These are phyloP conservation scores for Coemansia sp. DNA, from an alignment of 192 early-diverging fungal genomes.

Conservation along the genomic window DNA sequence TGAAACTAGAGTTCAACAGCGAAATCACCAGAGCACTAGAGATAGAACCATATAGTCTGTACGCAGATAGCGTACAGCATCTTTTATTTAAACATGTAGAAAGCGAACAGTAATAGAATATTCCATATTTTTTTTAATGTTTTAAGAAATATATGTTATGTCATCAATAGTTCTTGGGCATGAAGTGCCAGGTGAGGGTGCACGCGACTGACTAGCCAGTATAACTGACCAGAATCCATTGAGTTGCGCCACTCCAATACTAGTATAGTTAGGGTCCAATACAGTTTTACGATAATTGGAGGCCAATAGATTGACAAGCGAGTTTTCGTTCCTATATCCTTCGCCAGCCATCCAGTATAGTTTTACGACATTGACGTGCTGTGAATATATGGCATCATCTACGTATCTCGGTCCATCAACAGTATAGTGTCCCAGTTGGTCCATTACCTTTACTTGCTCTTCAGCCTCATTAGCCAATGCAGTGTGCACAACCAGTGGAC, in stretches of 20 bases:
- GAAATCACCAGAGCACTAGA: neutral
- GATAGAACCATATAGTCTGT: slow-evolving; percentile 8
- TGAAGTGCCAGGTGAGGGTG: slow-evolving; percentile 1
- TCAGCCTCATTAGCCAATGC: slow-evolving; percentile 34
- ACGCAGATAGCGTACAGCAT: neutral
- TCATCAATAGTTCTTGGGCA: slow-evolving; percentile 41
- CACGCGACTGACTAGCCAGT: slow-evolving; percentile 27
- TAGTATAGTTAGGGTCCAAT: slow-evolving; percentile 32
- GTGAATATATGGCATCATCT: slow-evolving; percentile 39
- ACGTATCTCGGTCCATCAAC: slow-evolving; percentile 47
- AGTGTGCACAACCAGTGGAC: slow-evolving; percentile 32
- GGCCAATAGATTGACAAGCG: slow-evolving; percentile 26
- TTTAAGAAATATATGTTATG: slow-evolving; percentile 28
- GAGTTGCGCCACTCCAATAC: slow-evolving; percentile 50
- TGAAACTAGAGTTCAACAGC: slow-evolving; percentile 14
- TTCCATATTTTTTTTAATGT: neutral
- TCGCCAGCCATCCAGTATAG: slow-evolving; percentile 54
- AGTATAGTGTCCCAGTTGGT: slow-evolving; percentile 36
- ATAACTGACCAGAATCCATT: slow-evolving; percentile 57
- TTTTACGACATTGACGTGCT: slow-evolving; percentile 29
- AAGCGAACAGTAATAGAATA: neutral
- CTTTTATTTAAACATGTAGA: neutral
- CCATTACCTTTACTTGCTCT: slow-evolving; percentile 47
- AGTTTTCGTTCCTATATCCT: slow-evolving; percentile 15
- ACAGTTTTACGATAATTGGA: slow-evolving; percentile 23